Percentiles rank a stretch among this genome's conserved stretches.
Evolutionary conservation across 768 basidiomycete genomes (phyloP).

Genomic region (Cystobasidium onofrii): DNA sequence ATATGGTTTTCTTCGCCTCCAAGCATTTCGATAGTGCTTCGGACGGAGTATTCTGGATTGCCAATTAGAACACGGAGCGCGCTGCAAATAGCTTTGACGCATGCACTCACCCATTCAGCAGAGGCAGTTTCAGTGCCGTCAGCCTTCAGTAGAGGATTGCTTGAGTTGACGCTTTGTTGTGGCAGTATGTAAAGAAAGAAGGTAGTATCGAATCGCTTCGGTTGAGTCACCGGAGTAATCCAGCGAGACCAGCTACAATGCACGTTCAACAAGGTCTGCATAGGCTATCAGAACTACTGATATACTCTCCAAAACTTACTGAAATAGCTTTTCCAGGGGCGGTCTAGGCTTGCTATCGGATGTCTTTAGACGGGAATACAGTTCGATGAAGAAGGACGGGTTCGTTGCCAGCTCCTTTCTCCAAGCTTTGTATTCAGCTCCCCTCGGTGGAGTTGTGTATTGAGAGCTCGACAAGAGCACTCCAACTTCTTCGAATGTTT

Average conservation of each 20-base stretch:
- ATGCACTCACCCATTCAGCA: constrained; percentile 37
- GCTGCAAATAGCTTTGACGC: too few relatives aligned
- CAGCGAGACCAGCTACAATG: not conserved
- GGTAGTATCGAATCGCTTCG: constrained; percentile 38
- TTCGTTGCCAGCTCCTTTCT: constrained; percentile 30
- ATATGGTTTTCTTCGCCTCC: constrained; percentile 27
- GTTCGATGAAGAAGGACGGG: not conserved
- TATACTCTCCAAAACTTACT: not conserved
- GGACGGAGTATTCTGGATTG: not conserved
- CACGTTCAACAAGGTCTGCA: not conserved
- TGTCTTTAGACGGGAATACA: constrained; percentile 19
- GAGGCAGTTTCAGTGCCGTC: constrained; percentile 36
- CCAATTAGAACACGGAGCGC: too few relatives aligned
- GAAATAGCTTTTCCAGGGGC: not conserved
- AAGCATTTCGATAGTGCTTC: not conserved
- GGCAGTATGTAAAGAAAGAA: constrained; percentile 39
- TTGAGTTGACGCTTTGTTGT: not conserved
- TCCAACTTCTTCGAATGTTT: constrained; percentile 40
- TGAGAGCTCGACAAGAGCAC: not conserved
- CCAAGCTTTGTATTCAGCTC: constrained; percentile 10
- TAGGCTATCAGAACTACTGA: too few relatives aligned
- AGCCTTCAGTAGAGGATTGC: not conserved
- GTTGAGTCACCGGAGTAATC: constrained; percentile 31
- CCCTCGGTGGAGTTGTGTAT: not conserved
- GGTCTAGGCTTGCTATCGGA: not conserved